A percentile compares a stretch with the other conserved stretches of the same genome.
phyloP scores from a whole-genome alignment of 768 basidiomycete species.

The Suillus cothurnatus region DNA sequence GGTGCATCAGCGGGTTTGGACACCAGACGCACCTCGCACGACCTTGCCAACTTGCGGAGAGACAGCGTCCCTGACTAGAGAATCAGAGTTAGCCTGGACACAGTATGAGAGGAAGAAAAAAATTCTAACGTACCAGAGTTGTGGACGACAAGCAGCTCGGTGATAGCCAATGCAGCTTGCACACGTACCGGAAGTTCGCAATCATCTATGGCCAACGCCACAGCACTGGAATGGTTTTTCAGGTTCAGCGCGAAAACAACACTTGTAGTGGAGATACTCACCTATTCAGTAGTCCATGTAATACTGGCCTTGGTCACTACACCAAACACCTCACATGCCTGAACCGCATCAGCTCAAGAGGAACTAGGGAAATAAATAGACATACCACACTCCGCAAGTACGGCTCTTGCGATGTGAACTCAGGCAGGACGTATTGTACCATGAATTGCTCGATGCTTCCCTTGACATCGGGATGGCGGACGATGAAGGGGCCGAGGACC shows the following conservation, averaged over 20 bases:
- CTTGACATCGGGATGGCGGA: constrained; percentile 83
- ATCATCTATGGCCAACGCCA: constrained; percentile 73
- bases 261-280: constrained; percentile 27
- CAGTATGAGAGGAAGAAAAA: neutral
- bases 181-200: constrained; percentile 81
- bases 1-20: neutral
- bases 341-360: constrained; percentile 10
- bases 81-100: neutral
- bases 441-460: constrained; percentile 78
- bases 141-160: constrained; percentile 68
- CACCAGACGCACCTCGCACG: constrained; percentile 53
- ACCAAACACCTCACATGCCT: constrained; percentile 84
- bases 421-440: constrained; percentile 71
- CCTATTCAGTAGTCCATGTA: constrained; percentile 64
- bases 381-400: constrained; percentile 80
- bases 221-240: constrained; percentile 61
- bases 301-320: constrained; percentile 73
- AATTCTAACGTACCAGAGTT: constrained; percentile 54
- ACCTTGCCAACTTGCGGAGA: constrained; percentile 49
- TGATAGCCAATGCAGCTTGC: constrained; percentile 78
- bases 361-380: constrained; percentile 15
- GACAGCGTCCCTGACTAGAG: constrained; percentile 59
- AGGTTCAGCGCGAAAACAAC: constrained; percentile 39
- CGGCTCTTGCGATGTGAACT: constrained; percentile 64
- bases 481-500: constrained; percentile 67